Base-by-base conservation (phyloP, 176 grass and related monocot species). In the Musa schizocarpa region DNA sequence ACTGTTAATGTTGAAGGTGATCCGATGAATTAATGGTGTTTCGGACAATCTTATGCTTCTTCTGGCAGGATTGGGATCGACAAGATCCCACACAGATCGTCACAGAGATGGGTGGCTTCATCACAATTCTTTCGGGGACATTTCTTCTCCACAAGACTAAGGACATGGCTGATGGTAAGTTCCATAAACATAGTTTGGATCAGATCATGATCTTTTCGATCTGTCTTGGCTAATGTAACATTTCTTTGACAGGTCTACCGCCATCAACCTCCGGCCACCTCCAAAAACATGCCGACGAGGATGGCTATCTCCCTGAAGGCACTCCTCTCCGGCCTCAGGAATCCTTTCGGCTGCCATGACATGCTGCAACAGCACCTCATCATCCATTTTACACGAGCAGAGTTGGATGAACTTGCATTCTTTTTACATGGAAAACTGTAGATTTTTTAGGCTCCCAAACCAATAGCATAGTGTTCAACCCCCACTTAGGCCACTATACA, bases 91-190 rank as follows among this genome's bases (percentile, higher is more conserved):
- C 94, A 80, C 94, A 97, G 79, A 97, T 97, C 73, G 90, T 93
- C 50, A 97, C 94, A 12, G 90, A 97, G 82, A 87, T 97, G 84
- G 93, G 90, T 76, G 94, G 90, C 74, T 97, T 97, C 52, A 84
- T 93, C 77, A 93, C 90, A 25, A 97, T 97, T 78, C 88, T 97
- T 76, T 87, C 94, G 52, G 94, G 94, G 54, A 97, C 94, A 11
- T 93, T 97, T 87, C 88, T 97, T 90, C 94, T 97, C 82, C 94
- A 97, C 69, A 97, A 89, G 77, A 97, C 94, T 12, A 97, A 97
- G 88, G 94, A 97, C 77, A 93, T 97, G 88, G 80, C 74, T 72
- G 90, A 97, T 85, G 94, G 94, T 97, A 81, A 63, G 77, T 0
- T 75, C 64, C 22, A 26, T 4, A 5, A 43, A 43, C 34, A 43